These are phyloP conservation scores for Fusarium austroafricanum DNA, from an alignment of 2,329 filamentous ascomycete genomes.

Conservation along the genomic window DNA sequence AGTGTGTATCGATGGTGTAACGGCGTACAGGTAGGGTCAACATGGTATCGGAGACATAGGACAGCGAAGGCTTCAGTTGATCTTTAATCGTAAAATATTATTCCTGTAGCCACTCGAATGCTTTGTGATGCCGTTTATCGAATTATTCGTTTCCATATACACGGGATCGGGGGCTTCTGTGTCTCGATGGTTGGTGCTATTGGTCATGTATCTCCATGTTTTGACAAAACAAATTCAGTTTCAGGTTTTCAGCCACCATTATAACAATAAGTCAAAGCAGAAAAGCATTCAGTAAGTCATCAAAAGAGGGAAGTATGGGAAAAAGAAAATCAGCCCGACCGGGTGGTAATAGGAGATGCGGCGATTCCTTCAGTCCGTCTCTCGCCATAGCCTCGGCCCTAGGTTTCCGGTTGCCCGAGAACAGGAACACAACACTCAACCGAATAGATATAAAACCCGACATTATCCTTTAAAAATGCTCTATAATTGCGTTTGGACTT, in stretches of 20 bases:
- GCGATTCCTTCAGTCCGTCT: slow-evolving; percentile 1
- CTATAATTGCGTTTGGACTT: not conserved
- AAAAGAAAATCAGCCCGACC: not conserved
- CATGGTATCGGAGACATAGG: not conserved
- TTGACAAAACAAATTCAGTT: not conserved
- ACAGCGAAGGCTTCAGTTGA: not conserved
- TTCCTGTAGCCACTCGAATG: not conserved
- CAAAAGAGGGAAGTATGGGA: not conserved
- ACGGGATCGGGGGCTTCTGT: not conserved
- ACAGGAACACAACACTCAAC: not conserved
- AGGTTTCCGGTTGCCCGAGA: slow-evolving; percentile 3
- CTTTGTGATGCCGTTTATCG: not conserved
- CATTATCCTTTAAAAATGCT: rapidly evolving
- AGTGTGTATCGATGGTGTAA: not conserved
- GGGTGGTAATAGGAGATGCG: not conserved
- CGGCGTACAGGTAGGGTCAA: not conserved
- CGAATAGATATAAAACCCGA: not conserved
- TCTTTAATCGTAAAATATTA: not conserved
- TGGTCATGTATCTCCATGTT: not conserved
- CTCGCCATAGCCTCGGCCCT: slow-evolving; percentile 13
- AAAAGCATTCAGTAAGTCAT: not conserved
- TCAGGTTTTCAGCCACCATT: not conserved
- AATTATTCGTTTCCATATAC: not conserved
- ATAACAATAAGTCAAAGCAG: not conserved
- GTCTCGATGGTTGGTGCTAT: not conserved